Evolutionary conservation across 176 grass and related monocot species (phyloP), one percentile per base, ranked within the genome.

Genomic region (Oryza longistaminata): DNA sequence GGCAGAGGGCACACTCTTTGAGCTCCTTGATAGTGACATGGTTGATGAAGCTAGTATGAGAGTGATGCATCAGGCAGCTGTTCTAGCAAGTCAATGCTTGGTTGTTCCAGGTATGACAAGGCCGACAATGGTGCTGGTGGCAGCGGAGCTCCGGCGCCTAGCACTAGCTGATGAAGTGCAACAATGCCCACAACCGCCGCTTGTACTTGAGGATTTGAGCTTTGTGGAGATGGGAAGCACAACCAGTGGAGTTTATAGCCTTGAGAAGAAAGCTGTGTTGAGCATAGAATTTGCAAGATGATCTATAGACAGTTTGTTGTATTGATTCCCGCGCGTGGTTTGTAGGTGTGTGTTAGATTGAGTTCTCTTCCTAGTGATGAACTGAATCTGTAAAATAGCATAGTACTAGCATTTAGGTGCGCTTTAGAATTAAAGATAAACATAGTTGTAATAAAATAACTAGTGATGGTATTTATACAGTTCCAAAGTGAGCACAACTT

Each of bases 81-180:
- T 68, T 29, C 37, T 85, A 27, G 42, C 82, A 10, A 78, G 22
- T 68, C 46, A 43, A n/a, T 85, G 82, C 37, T 40, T 85, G 22
- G 53, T 1, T 58, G 55, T 76, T 68, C 29, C 66, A n/a, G 82
- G 82, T 50, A 46, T 48, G 11, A 39, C 74, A 11, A 71, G 82
- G 12, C 82, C 82, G 1, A 1, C 52, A 2, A 85, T 85, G 82
- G 69, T 27, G 27, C 42, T n/a, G n/a, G 61, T 85, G 1, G 42
- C 82, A 4, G 37, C 3, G 2, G 82, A 85, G 71, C 39, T 85
- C 37, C 55, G 65, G 6, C 64, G 53, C 2, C 53, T 58, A 21
- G 53, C 53, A 70, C 40, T 68, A 75, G 25, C 25, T 68, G 69
- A 77, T 58, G 17, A 58, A 8, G 5, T 58, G 15, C 17, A n/a